A percentile compares a stretch with the other conserved stretches of the same genome.
Conservation (phyloP, 2,329 filamentous ascomycete species). For the Sclerotiophoma versabilis region DNA sequence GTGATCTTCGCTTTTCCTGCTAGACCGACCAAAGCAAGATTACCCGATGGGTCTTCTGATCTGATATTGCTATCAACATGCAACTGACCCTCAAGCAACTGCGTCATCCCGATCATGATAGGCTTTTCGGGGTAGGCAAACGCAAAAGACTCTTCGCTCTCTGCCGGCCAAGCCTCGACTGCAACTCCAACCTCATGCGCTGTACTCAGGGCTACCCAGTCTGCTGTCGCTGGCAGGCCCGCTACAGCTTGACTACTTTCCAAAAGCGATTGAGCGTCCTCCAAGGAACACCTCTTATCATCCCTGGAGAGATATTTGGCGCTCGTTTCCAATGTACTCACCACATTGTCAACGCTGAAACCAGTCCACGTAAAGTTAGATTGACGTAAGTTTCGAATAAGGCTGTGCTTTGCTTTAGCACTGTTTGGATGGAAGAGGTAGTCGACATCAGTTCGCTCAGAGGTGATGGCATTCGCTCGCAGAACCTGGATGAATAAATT, state of each 20-base stretch:
- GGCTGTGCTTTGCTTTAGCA: constrained; percentile 67
- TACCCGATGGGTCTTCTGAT: constrained; percentile 33
- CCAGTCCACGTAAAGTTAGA: constrained; percentile 88
- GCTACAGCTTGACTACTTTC: constrained; percentile 72
- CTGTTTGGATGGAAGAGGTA: constrained; percentile 88
- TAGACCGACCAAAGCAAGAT: constrained; percentile 38
- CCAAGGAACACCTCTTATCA: constrained; percentile 63
- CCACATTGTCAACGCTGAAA: constrained; percentile 69
- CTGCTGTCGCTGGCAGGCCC: constrained; percentile 63
- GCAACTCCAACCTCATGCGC: constrained; percentile 82
- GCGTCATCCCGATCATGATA: constrained; percentile 64
- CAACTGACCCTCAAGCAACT: constrained; percentile 63
- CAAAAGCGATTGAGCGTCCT: constrained; percentile 68
- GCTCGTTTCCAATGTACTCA: constrained; percentile 69
- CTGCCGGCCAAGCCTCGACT: constrained; percentile 70
- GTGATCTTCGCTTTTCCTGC: constrained; percentile 35
- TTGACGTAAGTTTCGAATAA: constrained; percentile 81
- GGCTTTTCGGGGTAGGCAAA: constrained; percentile 59
- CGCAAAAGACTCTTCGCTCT: constrained; percentile 70
- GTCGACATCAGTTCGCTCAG: constrained; percentile 80
- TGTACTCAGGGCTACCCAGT: constrained; percentile 71
- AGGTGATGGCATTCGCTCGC: constrained; percentile 86
- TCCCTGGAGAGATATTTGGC: constrained; percentile 71
- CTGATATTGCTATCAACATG: constrained; percentile 55
- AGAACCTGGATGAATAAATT: constrained; percentile 88